phyloP scores from a whole-genome alignment of 2,329 filamentous ascomycete genomes.

The Pestalotiopsis sp. region DNA sequence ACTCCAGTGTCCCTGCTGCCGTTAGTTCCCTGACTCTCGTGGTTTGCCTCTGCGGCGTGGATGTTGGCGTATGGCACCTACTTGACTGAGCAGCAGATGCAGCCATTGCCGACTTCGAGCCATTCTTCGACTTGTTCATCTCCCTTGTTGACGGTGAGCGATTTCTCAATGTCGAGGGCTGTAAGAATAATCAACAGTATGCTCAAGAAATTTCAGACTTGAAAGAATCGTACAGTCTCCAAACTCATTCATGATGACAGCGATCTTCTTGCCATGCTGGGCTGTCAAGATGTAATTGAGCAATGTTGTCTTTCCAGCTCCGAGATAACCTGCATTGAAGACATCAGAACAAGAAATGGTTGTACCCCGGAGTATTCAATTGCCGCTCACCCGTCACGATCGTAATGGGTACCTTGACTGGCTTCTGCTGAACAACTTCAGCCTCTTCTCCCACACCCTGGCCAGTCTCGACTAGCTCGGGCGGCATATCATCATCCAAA shows the following conservation, averaged over 20 bases:
- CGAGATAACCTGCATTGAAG: conserved; percentile 74
- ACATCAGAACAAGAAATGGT: not conserved
- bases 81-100: conserved; percentile 98
- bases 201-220: not conserved
- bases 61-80: conserved; percentile 36
- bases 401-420: conserved; percentile 76
- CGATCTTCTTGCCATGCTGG: conserved; percentile 96
- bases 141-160: conserved; percentile 84
- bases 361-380: not conserved
- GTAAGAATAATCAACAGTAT: not conserved
- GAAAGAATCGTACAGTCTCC: conserved; percentile 70
- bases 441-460: conserved; percentile 29
- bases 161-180: conserved; percentile 95
- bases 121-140: conserved; percentile 87
- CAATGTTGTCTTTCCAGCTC: conserved; percentile 92
- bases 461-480: conserved; percentile 59
- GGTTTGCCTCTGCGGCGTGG: not conserved
- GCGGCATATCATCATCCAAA: conserved; percentile 67
- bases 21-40: conserved; percentile 22
- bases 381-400: conserved; percentile 70
- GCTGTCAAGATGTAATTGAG: conserved; percentile 95
- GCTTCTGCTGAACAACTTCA: conserved; percentile 49
- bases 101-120: conserved; percentile 94
- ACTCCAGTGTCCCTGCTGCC: conserved; percentile 78
- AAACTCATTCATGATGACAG: conserved; percentile 95